Percentiles rank a stretch among this genome's conserved stretches.
phyloP scores from a whole-genome alignment of 2,329 filamentous ascomycete genomes.

The Dactylellina cionopaga region DNA sequence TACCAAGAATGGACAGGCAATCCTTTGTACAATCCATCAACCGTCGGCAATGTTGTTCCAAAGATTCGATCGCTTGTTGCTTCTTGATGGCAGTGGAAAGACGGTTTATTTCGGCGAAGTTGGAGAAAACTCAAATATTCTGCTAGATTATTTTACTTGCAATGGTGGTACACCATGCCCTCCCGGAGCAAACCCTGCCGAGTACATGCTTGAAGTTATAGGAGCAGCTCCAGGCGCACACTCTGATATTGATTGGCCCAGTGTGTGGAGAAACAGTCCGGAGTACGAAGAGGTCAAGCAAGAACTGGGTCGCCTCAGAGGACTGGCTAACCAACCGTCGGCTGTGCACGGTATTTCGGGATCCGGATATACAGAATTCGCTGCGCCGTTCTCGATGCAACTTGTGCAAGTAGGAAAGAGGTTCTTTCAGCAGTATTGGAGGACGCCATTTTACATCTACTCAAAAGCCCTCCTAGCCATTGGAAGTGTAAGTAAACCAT shows the following conservation, averaged over 20 bases:
- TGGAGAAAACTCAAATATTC: constrained; percentile 73
- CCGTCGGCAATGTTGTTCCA: constrained; percentile 96
- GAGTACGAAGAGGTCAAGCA: constrained; percentile 63
- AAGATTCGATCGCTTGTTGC: constrained; percentile 83
- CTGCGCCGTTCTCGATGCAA: constrained; percentile 76
- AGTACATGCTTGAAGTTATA: constrained; percentile 76
- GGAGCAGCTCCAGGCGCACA: constrained; percentile 66
- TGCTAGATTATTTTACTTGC: constrained; percentile 79
- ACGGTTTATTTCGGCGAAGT: constrained; percentile 86
- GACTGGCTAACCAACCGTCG: constrained; percentile 53
- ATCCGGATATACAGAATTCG: constrained; percentile 77
- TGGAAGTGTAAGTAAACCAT: constrained; percentile 61
- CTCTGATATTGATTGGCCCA: constrained; percentile 66
- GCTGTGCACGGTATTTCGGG: constrained; percentile 61
- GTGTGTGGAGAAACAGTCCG: constrained; percentile 64
- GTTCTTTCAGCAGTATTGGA: constrained; percentile 92
- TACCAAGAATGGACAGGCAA: constrained; percentile 86
- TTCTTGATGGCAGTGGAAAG: constrained; percentile 79
- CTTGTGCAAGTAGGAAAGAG: constrained; percentile 74
- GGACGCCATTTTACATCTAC: constrained; percentile 88
- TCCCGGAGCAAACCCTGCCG: constrained; percentile 77
- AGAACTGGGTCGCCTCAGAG: constrained; percentile 63
- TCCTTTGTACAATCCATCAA: constrained; percentile 97
- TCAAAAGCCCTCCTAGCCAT: constrained; percentile 78
- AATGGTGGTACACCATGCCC: constrained; percentile 75